Conservation (phyloP, 805 yeast species). For the Millerozyma miso region DNA sequence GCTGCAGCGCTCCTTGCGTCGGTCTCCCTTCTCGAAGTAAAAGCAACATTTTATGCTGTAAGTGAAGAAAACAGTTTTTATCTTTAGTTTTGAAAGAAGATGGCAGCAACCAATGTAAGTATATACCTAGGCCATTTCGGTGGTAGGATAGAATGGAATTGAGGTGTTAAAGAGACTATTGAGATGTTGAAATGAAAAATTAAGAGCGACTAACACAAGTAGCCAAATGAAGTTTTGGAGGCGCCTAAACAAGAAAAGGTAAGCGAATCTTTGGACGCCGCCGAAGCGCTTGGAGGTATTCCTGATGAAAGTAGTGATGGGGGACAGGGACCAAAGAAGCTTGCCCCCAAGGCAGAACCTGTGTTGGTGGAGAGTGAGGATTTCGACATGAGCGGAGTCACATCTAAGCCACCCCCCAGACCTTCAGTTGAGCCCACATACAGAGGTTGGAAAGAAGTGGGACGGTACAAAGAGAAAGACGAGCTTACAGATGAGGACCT, state of each 20-base stretch:
- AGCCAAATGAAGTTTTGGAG: constrained; percentile 32
- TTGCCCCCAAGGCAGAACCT: constrained; percentile 6
- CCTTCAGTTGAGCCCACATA: constrained; percentile 60
- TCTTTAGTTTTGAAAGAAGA: neutral
- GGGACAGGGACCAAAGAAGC: constrained; percentile 2
- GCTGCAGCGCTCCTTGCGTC: too few species aligned
- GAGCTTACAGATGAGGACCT: constrained; percentile 64
- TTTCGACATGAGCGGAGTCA: constrained; percentile 28
- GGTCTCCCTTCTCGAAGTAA: neutral
- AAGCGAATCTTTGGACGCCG: constrained; percentile 9
- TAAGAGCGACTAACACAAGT: constrained; percentile 11
- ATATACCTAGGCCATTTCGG: too few species aligned
- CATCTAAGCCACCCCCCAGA: constrained; percentile 41
- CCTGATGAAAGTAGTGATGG: constrained; percentile 1
- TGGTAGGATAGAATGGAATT: too few species aligned
- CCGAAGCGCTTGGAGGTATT: neutral
- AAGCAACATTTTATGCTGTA: neutral
- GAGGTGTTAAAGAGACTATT: too few species aligned
- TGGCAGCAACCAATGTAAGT: constrained; percentile 2
- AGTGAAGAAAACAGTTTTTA: neutral
- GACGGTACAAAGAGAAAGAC: constrained; percentile 76
- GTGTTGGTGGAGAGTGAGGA: constrained; percentile 36
- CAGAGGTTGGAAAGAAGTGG: constrained; percentile 93
- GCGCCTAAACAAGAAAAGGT: constrained; percentile 28
- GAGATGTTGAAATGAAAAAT: too few species aligned